Base-by-base conservation (phyloP, 2,329 filamentous ascomycete genomes). In the Lecanosticta acicola region DNA sequence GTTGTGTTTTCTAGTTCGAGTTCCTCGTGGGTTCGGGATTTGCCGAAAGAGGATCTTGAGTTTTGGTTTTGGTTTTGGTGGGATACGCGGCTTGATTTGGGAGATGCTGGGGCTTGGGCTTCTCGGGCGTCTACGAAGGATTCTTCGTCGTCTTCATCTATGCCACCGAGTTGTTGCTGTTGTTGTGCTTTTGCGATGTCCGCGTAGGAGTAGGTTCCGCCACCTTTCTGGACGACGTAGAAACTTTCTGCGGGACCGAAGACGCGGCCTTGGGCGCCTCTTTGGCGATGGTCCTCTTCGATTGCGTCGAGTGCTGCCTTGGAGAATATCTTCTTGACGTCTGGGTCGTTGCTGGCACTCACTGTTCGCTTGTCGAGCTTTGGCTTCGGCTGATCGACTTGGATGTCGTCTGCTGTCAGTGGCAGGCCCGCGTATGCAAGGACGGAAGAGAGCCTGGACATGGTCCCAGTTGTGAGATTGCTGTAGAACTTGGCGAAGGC, bases 391-490 rank as follows among this genome's bases (percentile, higher is more conserved):
- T 56, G 43, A 11, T 59, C 53, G 1, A 56, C 41, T 24, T 54
- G 59, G 2, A 61, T 36, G 51, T 65, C 48, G 58, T 64, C 46
- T 44, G 60, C 45, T 7, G 56, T 68, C 3, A 98, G 74, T 0
- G 93, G 93, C 7, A 98, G 77, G 1, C 91, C 91, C 3, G 93
- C 88, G 69, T 96, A 98, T 3, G 90, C 91, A 21, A 98, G 73
- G 1, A 90, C 90, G 0, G 90, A 89, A 0, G 91, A 94, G 10
- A 97, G 79, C 57, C 84, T 85, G 50, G 88, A 93, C 61, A 97
- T 87, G 39, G 96, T 79, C 43, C 79, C 87, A 45, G 90, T 89
- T 60, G 96, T 95, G 1, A 88, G 42, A 36, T 57, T 89, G 48
- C 79, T 90, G 68, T 97, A 98, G 69, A 97, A 98, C 43, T 83